phyloP scores from a whole-genome alignment of 2,329 filamentous ascomycete genomes.

The Colletotrichum tamarilloi region DNA sequence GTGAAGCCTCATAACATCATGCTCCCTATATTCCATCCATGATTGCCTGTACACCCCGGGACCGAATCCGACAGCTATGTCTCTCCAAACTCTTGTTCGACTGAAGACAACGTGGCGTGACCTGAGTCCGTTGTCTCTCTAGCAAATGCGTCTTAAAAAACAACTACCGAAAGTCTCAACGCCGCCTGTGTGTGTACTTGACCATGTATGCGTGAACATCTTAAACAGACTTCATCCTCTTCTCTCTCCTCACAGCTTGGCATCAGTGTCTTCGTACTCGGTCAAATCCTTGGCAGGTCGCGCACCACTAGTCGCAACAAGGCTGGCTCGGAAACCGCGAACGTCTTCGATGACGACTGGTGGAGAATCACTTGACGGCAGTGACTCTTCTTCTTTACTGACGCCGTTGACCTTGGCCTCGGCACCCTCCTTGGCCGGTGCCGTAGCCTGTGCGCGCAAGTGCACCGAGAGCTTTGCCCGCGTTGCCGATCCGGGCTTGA shows the following conservation, averaged over 20 bases:
- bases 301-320: slow-evolving; percentile 79
- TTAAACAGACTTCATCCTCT: not conserved
- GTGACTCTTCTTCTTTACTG: slow-evolving; percentile 47
- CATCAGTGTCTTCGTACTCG: slow-evolving; percentile 86
- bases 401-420: slow-evolving; percentile 46
- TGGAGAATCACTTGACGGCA: slow-evolving; percentile 44
- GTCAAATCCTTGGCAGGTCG: slow-evolving; percentile 79
- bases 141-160: slow-evolving; percentile 24
- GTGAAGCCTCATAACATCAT: slow-evolving; percentile 28
- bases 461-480: slow-evolving; percentile 90
- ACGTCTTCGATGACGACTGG: slow-evolving; percentile 80
- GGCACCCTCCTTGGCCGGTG: slow-evolving; percentile 56
- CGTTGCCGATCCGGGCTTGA: slow-evolving; percentile 77
- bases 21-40: slow-evolving; percentile 7
- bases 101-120: not conserved
- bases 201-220: not conserved
- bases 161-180: slow-evolving; percentile 21
- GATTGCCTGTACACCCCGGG: slow-evolving; percentile 1
- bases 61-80: slow-evolving; percentile 8
- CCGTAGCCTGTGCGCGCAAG: slow-evolving; percentile 76
- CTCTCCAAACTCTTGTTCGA: not conserved
- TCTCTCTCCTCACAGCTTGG: slow-evolving; percentile 73
- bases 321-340: slow-evolving; percentile 79
- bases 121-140: slow-evolving; percentile 26
- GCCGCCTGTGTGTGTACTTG: not conserved